Base-by-base conservation (phyloP, 352 stramenopile species). In the Globisporangium paddicum region DNA sequence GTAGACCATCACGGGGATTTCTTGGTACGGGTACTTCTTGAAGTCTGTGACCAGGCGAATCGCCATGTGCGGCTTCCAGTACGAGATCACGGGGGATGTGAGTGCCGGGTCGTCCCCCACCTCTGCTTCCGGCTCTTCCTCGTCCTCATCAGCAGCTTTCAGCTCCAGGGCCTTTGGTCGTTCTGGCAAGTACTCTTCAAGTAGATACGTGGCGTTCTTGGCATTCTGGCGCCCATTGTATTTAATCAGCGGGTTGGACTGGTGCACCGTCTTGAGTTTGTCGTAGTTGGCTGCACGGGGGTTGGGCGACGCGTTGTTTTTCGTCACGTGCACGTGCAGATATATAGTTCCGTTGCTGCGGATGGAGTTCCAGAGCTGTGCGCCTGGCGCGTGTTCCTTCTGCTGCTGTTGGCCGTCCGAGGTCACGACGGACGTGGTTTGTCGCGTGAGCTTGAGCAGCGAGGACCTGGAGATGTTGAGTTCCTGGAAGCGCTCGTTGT, bases 11-110 rank as follows among this genome's bases (percentile, higher is more conserved):
- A 77, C 61, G 0, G 83, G 83, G 45, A 93, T 70, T 42, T 90
- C 80, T 7, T 84, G 69, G 41, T 87, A 67, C 25, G 83, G 83
- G 51, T 85, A 93, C 45, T 72, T 89, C 45, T 72, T 89, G 50
- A 90, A 90, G 32, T 87, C 80, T 2, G 81, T 90, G 51, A 93
- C 83, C 16, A 93, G 62, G 6, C 80, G 72, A 40, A 93, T 72
- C 55, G 75, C 82, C 64, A 79, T 85, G 26, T 79, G 73, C 30
- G 83, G 75, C 48, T 93, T 93, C 83, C 83, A 93, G 60, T 87
- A 92, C 11, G 80, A 78, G 30, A 90, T 66, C 16, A 85, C 64
- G 11, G 62, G 65, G 1, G 63, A 71, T 9, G 59, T 63, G 26
- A 75, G 50, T 37, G 77, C 64, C 10, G 71, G 60, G 19, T 79